A percentile compares a stretch with the other conserved stretches of the same genome.
Conservation (phyloP, 768 basidiomycete species). For the Boletus pseudo-olivaceus region DNA sequence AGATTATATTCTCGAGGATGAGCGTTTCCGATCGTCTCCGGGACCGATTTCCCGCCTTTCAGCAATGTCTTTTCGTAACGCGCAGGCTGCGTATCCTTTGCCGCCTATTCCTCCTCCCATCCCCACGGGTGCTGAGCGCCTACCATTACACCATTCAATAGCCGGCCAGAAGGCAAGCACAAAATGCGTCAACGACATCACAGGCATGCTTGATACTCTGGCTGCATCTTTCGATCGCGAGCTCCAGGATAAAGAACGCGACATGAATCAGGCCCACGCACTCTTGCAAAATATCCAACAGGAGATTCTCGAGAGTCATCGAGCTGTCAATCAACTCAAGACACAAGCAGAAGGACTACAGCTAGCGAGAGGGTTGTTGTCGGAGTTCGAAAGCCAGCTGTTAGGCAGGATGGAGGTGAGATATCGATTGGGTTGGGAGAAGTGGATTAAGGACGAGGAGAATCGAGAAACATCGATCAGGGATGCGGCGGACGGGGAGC, state of each 20-base stretch:
- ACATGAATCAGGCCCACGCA: slow-evolving; percentile 85
- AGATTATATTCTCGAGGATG: slow-evolving; percentile 98
- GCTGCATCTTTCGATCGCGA: slow-evolving; percentile 91
- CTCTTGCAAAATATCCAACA: slow-evolving; percentile 82
- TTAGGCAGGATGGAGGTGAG: slow-evolving; percentile 73
- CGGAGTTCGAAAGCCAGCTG: slow-evolving; percentile 63
- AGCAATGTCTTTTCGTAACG: slow-evolving; percentile 71
- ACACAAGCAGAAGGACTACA: slow-evolving; percentile 63
- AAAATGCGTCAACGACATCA: slow-evolving; percentile 79
- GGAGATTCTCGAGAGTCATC: slow-evolving; percentile 84
- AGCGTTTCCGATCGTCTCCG: slow-evolving; percentile 92
- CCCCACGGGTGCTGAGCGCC: slow-evolving; percentile 52
- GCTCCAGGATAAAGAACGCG: slow-evolving; percentile 86
- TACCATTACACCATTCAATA: slow-evolving; percentile 79
- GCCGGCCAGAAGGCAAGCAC: slow-evolving; percentile 85
- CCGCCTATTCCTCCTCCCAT: slow-evolving; percentile 42
- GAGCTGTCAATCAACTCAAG: slow-evolving; percentile 67
- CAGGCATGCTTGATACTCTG: slow-evolving; percentile 81
- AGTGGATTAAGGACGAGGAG: slow-evolving; percentile 87
- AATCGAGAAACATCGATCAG: slow-evolving; percentile 67
- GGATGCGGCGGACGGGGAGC: slow-evolving; percentile 56
- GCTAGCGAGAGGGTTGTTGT: slow-evolving; percentile 55
- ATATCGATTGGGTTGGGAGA: slow-evolving; percentile 87
- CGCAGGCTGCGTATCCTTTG: slow-evolving; percentile 48
- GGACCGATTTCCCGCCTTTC: slow-evolving; percentile 64